These are phyloP conservation scores for Kwoniella pini DNA, from an alignment of 768 basidiomycete species.

Conservation along the genomic window DNA sequence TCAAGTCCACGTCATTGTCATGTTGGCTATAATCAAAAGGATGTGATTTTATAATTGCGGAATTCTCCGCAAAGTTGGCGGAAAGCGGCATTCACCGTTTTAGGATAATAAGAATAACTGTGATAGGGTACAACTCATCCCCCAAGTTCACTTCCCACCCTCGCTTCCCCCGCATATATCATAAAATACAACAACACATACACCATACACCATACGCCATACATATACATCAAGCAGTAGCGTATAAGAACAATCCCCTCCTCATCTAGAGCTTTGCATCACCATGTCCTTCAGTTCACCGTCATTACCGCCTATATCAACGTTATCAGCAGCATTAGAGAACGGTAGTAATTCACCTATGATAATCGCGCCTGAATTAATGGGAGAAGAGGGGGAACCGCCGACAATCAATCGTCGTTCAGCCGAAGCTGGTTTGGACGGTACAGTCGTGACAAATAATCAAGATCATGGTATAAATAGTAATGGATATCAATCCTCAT, in stretches of 20 bases:
- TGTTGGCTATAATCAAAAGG: too few species aligned
- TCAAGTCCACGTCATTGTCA: too few species aligned
- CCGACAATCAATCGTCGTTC: conserved; percentile 17
- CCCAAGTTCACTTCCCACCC: background rate
- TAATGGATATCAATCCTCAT: conserved; percentile 20
- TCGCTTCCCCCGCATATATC: background rate
- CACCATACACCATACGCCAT: background rate
- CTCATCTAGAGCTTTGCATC: background rate
- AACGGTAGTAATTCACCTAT: conserved; percentile 5
- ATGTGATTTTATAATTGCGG: background rate
- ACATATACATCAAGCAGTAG: background rate
- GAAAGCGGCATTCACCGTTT: conserved; percentile 5
- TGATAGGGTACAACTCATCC: background rate
- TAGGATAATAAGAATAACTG: too few species aligned
- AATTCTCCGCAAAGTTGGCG: conserved; percentile 10
- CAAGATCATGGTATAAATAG: background rate
- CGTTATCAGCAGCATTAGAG: conserved; percentile 13
- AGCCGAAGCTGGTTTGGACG: conserved; percentile 2
- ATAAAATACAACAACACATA: background rate
- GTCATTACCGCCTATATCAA: conserved; percentile 11
- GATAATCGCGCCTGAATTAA: conserved; percentile 24
- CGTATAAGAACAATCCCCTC: background rate
- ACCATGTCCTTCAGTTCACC: conserved; percentile 16
- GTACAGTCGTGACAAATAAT: background rate
- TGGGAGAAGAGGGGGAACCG: conserved; percentile 21